Evolutionary conservation across 1,284 basidiomycete species (phyloP).

Genomic region (Ceratobasidium sp.): DNA sequence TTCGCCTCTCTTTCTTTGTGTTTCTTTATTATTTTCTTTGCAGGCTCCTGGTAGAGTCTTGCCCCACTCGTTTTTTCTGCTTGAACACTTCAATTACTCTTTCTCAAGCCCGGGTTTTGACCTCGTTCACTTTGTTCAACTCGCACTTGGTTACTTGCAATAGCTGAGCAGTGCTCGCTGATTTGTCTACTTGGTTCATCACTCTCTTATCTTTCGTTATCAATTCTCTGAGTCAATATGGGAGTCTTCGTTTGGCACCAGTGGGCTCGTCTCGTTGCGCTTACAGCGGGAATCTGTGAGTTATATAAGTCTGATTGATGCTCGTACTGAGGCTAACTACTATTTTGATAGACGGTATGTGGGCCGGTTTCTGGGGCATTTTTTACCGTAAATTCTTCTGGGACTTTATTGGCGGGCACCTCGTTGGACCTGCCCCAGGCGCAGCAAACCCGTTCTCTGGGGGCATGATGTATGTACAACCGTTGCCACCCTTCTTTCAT

Average conservation of each 20-base stretch:
- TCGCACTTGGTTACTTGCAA: constrained; percentile 20
- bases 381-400: constrained; percentile 92
- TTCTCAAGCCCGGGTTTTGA: constrained; percentile 31
- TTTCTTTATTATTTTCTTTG: constrained; percentile 42
- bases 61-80: constrained; percentile 36
- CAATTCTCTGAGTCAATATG: constrained; percentile 59
- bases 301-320: constrained; percentile 49
- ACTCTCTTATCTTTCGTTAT: constrained; percentile 48
- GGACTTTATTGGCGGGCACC: constrained; percentile 62
- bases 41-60: constrained; percentile 48
- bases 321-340: constrained; percentile 34
- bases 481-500: neutral
- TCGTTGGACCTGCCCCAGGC: constrained; percentile 43
- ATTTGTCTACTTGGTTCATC: constrained; percentile 49
- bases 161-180: constrained; percentile 37
- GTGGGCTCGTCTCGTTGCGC: constrained; percentile 74
- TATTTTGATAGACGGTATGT: constrained; percentile 69
- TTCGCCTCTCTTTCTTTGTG: constrained; percentile 40
- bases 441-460: constrained; percentile 61
- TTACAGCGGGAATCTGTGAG: constrained; percentile 81
- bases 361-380: constrained; percentile 80
- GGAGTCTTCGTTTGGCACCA: constrained; percentile 87
- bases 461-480: constrained; percentile 76
- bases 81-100: neutral
- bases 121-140: constrained; percentile 4